Conservation (phyloP, 306 rosid genomes). For the Leucaena leucocephala region DNA sequence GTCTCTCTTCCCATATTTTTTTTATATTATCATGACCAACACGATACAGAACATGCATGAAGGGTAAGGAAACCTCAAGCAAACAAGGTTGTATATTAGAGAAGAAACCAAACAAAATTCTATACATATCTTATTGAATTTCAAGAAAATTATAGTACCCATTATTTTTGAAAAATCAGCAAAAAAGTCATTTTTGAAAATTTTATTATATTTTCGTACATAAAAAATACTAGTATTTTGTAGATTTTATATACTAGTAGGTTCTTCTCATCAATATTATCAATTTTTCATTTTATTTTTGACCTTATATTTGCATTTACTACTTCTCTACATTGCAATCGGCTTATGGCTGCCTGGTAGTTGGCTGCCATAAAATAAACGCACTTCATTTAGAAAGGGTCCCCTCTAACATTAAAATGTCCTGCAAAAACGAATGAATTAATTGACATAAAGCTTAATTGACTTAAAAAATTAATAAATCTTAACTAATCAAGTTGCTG, state of each 20-base stretch:
- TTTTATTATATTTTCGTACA: too few species aligned
- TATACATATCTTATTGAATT: neutral
- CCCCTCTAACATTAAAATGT: too few species aligned
- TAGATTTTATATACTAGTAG: too few species aligned
- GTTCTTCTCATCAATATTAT: too few species aligned
- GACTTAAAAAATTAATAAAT: too few species aligned
- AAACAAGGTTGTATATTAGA: neutral
- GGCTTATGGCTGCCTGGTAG: neutral
- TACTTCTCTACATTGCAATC: neutral
- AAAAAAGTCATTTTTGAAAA: too few species aligned
- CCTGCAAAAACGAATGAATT: neutral
- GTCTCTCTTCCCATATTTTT: neutral
- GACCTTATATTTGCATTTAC: neutral
- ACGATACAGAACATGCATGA: conserved; percentile 3
- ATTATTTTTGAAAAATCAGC: too few species aligned
- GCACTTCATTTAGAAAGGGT: neutral
- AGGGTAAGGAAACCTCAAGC: neutral
- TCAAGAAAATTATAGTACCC: neutral
- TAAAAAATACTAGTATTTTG: too few species aligned
- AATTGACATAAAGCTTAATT: neutral
- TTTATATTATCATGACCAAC: neutral
- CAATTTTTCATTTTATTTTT: neutral
- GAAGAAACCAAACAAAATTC: neutral
- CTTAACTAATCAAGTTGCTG: too few species aligned
- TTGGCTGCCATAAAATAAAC: neutral